Evolutionary conservation across 805 yeast genomes (phyloP), one percentile per base, ranked within the genome.

Genomic region (Barnettozyma sucrosica): DNA sequence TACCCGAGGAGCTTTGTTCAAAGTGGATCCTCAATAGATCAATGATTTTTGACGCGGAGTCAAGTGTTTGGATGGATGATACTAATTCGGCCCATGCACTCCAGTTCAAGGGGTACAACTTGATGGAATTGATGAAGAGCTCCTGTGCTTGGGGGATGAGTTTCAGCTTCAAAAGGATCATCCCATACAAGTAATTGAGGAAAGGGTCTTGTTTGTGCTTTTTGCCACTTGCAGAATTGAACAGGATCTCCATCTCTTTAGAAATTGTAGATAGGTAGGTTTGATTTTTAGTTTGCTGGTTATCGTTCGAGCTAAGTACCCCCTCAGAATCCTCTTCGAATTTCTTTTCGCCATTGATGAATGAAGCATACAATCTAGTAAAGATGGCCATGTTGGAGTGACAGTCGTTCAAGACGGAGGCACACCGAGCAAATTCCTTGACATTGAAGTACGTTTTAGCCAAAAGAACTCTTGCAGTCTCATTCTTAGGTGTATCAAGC

Each of bases 31-130:
- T 46, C 2, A 70, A 44, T 36, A 61, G 56, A 7, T 57, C 41
- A 16, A 54, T 30, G 46, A 57, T 39, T 19, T 44, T 34, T 42
- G 68, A 48, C 0, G 88, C 83, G 46, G 85, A 86, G 50, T 83
- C 85, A 46, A 80, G 72, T 26, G 79, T 74, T 7, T 77, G 65
- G 25, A 88, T 66, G 45, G 87, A 79, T 4, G 79, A 69, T 11
- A 80, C 68, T 36, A 93, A 69, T 60, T 92, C 97, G 48, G 76
- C 73, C 97, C 97, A 93, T 49, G 93, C 85, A 46, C 90, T 78
- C 99, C 99, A 93, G 63, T 92, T 92, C 63, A 75, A 85, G 0
- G 97, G 96, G 56, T 83, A 89, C 25, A 74, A 44, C 21, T 74
- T 68, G 13, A 92, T 60, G 1, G 97, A 83, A 41, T 72, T 72